These are phyloP conservation scores for Globisporangium perplexum DNA, from an alignment of 352 stramenopile species.

Conservation along the genomic window DNA sequence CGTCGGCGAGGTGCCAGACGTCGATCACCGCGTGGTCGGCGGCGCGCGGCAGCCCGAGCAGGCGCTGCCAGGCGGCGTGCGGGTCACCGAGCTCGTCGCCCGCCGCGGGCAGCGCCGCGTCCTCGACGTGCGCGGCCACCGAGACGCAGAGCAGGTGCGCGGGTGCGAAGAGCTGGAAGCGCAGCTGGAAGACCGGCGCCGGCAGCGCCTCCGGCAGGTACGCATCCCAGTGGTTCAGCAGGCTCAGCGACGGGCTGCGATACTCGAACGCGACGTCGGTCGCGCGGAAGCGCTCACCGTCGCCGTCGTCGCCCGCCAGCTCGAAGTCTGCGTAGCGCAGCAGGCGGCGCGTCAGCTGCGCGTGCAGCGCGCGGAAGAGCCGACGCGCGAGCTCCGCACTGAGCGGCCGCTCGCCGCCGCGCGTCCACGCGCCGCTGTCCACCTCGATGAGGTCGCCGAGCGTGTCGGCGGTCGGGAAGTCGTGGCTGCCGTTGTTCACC, in stretches of 20 bases:
- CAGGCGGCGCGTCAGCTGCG: conserved; percentile 22
- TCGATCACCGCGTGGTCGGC: conserved; percentile 65
- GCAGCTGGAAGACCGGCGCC: conserved; percentile 34
- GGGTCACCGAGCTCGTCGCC: conserved; percentile 30
- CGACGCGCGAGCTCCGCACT: conserved; percentile 17
- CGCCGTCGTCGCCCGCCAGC: conserved; percentile 1
- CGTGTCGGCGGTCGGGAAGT: conserved; percentile 15
- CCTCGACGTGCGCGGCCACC: conserved; percentile 33
- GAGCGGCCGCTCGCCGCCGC: conserved; percentile 2
- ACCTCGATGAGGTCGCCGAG: conserved; percentile 22
- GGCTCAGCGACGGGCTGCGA: conserved; percentile 43
- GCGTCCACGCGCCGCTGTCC: conserved; percentile 19
- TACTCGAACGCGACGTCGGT: conserved; percentile 66
- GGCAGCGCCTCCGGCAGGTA: conserved; percentile 55
- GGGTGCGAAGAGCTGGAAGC: conserved; percentile 39
- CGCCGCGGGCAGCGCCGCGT: conserved; percentile 11
- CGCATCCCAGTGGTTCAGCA: conserved; percentile 56
- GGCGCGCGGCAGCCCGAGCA: conserved; percentile 48
- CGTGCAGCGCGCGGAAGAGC: conserved; percentile 39
- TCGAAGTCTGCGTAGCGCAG: conserved; percentile 39
- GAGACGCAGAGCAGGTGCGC: conserved; percentile 43
- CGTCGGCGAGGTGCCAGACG: conserved; percentile 63
- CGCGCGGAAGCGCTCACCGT: conserved; percentile 29
- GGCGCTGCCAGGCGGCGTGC: conserved; percentile 43
- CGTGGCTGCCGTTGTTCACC: conserved; percentile 28